Percentiles rank a stretch among this genome's conserved stretches.
These are phyloP conservation scores for Lignosus rhinocerotis DNA, from an alignment of 1,284 basidiomycete species.

Conservation along the genomic window DNA sequence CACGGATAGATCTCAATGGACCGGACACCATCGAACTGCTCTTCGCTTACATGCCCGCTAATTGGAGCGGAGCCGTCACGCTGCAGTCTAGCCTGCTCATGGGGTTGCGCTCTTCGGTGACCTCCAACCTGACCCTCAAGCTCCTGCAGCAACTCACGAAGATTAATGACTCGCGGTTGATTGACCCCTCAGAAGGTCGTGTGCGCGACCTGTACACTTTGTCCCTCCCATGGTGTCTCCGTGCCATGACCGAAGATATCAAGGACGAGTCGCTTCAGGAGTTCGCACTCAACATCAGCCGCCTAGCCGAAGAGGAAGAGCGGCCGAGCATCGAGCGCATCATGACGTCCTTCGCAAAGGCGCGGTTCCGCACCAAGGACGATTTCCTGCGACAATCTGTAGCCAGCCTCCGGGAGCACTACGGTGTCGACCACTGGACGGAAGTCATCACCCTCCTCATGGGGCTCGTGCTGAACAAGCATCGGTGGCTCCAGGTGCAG, in stretches of 20 bases:
- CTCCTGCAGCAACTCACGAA: constrained; percentile 69
- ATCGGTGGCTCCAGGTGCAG: constrained; percentile 82
- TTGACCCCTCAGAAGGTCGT: constrained; percentile 74
- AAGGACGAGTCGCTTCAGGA: constrained; percentile 62
- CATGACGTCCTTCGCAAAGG: constrained; percentile 86
- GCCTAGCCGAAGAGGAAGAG: constrained; percentile 72
- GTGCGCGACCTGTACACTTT: constrained; percentile 84
- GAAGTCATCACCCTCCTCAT: constrained; percentile 83
- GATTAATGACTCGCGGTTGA: constrained; percentile 63
- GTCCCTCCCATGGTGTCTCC: constrained; percentile 88
- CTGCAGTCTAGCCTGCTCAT: constrained; percentile 79
- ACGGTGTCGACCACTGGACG: constrained; percentile 67
- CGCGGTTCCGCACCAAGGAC: constrained; percentile 89
- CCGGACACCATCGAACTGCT: constrained; percentile 62
- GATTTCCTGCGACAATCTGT: constrained; percentile 93
- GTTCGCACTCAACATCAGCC: constrained; percentile 77
- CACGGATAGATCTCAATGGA: constrained; percentile 75
- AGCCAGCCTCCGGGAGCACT: constrained; percentile 81
- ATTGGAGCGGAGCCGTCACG: constrained; percentile 70
- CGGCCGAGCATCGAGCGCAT: constrained; percentile 80
- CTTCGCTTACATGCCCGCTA: constrained; percentile 65
- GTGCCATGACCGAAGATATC: constrained; percentile 70
- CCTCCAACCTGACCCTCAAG: constrained; percentile 68
- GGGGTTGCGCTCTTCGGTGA: constrained; percentile 81
- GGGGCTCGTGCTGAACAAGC: constrained; percentile 83